phyloP scores from a whole-genome alignment of 306 rosid species.

The Senna tora region DNA sequence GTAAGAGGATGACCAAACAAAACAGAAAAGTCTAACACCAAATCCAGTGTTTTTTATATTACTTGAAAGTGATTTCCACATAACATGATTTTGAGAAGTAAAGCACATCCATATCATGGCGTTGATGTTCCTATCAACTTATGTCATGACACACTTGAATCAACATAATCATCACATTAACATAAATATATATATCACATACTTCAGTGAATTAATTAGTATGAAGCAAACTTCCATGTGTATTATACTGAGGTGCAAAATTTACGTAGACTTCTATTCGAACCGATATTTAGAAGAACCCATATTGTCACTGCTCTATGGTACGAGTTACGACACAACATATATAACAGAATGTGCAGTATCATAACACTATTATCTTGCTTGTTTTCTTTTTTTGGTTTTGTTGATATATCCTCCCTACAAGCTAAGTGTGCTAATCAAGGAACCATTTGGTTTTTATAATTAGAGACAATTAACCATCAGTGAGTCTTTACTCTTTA shows the following conservation, averaged over 20 bases:
- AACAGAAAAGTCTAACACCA: background rate
- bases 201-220: background rate
- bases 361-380: too few relatives aligned
- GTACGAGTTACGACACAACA: too few relatives aligned
- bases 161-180: constrained; percentile 7
- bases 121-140: background rate
- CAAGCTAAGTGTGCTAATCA: background rate
- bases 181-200: background rate
- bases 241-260: background rate
- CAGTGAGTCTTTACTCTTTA: background rate
- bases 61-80: background rate
- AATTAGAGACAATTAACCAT: background rate
- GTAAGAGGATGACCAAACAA: background rate
- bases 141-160: background rate
- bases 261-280: background rate
- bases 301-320: background rate
- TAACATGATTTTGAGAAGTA: background rate
- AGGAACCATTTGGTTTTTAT: background rate
- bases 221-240: background rate
- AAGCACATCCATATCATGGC: background rate
- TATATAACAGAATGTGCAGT: background rate
- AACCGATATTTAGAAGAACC: background rate
- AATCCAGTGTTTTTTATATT: background rate
- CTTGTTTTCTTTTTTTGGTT: background rate
- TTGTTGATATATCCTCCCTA: background rate